These are phyloP conservation scores for Meyerozyma carpophila DNA, from an alignment of 1,139 yeast species.

Conservation along the genomic window DNA sequence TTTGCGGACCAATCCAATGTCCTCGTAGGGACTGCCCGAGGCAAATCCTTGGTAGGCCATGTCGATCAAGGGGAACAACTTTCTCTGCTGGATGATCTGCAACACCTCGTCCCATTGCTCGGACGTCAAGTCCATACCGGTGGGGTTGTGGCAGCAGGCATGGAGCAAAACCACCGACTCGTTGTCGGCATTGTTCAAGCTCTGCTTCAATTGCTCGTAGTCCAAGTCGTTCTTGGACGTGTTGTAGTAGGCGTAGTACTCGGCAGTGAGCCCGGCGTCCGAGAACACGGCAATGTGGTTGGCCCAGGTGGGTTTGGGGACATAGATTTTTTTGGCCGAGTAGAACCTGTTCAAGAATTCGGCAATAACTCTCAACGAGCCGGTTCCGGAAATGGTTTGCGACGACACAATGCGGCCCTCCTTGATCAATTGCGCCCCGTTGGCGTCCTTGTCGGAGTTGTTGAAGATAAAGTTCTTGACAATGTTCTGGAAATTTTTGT, in stretches of 20 bases:
- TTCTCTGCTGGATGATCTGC: constrained; percentile 48
- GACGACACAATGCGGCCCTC: constrained; percentile 48
- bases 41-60: constrained; percentile 95
- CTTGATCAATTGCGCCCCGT: constrained; percentile 43
- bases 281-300: constrained; percentile 58
- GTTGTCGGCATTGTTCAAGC: constrained; percentile 35
- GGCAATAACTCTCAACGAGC: constrained; percentile 52
- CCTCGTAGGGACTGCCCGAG: constrained; percentile 58
- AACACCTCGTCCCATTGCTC: constrained; percentile 78
- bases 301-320: constrained; percentile 76
- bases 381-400: constrained; percentile 59
- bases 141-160: constrained; percentile 96
- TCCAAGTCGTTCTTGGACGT: constrained; percentile 49
- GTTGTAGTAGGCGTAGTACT: constrained; percentile 49
- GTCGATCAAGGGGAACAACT: constrained; percentile 74
- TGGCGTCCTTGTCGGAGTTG: constrained; percentile 43
- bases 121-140: constrained; percentile 82
- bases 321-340: constrained; percentile 39
- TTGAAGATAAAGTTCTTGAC: constrained; percentile 49
- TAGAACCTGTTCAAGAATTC: constrained; percentile 49
- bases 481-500: constrained; percentile 41
- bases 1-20: constrained; percentile 45
- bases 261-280: constrained; percentile 43
- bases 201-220: constrained; percentile 43
- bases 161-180: constrained; percentile 73